These are phyloP conservation scores for Apiotrichum montevideense DNA, from an alignment of 1,284 basidiomycete genomes.

Conservation along the genomic window DNA sequence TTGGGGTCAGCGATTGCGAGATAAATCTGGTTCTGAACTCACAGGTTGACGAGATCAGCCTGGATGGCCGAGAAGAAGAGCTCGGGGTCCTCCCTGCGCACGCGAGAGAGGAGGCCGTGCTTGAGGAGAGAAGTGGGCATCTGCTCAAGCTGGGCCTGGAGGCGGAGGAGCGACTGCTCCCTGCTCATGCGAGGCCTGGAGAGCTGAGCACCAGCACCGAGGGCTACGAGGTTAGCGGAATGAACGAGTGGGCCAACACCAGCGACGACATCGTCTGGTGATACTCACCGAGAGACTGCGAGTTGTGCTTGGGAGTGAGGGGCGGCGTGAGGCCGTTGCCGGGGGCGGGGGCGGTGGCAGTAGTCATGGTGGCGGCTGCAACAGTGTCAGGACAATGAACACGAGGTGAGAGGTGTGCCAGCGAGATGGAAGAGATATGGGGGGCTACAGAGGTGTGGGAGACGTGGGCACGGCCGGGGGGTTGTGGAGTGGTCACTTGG, in stretches of 20 bases:
- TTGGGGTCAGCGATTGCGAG: conserved; percentile 2
- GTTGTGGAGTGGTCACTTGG: not conserved
- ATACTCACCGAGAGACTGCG: conserved; percentile 10
- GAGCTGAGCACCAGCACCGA: conserved; percentile 6
- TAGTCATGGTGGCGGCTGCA: conserved; percentile 1
- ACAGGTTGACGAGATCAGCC: conserved; percentile 40
- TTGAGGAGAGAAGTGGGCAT: conserved; percentile 39
- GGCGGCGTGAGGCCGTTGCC: conserved; percentile 13
- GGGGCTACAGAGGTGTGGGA: not conserved
- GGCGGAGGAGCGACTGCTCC: conserved; percentile 38
- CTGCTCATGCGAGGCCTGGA: conserved; percentile 8
- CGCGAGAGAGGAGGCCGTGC: conserved; percentile 38
- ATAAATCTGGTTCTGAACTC: conserved; percentile 11
- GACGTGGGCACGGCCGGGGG: not conserved
- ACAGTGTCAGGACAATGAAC: not conserved
- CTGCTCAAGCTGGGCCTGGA: conserved; percentile 33
- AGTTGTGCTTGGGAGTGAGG: conserved; percentile 19
- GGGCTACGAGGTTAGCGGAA: not conserved
- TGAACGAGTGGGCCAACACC: not conserved
- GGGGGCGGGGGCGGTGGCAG: not conserved
- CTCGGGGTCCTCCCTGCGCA: conserved; percentile 35
- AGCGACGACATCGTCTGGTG: not conserved
- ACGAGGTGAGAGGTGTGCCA: not conserved
- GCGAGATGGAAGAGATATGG: not conserved
- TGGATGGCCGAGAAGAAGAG: conserved; percentile 40